A percentile compares a stretch with the other conserved stretches of the same genome.
These are phyloP conservation scores for Termitomyces sp. DNA, from an alignment of 768 basidiomycete genomes.

Conservation along the genomic window DNA sequence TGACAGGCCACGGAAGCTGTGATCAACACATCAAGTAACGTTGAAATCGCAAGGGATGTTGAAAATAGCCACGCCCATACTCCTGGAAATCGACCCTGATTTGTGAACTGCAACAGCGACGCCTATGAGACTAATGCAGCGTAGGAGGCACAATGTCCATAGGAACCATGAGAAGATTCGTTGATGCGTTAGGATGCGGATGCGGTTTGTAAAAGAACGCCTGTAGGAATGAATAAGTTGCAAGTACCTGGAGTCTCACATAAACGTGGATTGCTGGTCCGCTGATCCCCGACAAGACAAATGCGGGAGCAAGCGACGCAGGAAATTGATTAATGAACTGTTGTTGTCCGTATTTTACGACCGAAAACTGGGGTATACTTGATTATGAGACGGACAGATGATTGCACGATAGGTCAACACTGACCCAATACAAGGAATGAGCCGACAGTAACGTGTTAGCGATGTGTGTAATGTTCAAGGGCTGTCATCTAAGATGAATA, in stretches of 20 bases:
- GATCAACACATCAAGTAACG: neutral
- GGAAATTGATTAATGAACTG: neutral
- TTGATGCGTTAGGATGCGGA: neutral
- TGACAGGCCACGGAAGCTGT: neutral
- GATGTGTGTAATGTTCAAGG: neutral
- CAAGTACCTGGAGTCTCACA: neutral
- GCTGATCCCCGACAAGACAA: slow-evolving; percentile 3
- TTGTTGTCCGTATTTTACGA: slow-evolving; percentile 7
- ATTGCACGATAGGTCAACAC: no score
- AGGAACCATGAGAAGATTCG: neutral
- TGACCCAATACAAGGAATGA: slow-evolving; percentile 1
- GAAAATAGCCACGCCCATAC: slow-evolving; percentile 2
- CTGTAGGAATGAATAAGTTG: neutral
- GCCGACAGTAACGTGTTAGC: neutral
- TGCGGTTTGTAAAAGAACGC: slow-evolving; percentile 11
- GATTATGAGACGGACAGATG: neutral
- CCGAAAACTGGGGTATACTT: neutral
- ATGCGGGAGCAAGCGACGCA: neutral
- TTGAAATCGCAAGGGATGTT: slow-evolving; percentile 5
- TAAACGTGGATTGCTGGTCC: slow-evolving; percentile 4
- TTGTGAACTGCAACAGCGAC: neutral
- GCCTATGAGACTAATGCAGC: neutral
- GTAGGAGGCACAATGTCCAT: slow-evolving; percentile 2
- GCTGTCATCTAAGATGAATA: neutral
- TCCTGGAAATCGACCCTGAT: neutral